phyloP scores from a whole-genome alignment of 2,329 filamentous ascomycete genomes.

The Colletotrichum musae region DNA sequence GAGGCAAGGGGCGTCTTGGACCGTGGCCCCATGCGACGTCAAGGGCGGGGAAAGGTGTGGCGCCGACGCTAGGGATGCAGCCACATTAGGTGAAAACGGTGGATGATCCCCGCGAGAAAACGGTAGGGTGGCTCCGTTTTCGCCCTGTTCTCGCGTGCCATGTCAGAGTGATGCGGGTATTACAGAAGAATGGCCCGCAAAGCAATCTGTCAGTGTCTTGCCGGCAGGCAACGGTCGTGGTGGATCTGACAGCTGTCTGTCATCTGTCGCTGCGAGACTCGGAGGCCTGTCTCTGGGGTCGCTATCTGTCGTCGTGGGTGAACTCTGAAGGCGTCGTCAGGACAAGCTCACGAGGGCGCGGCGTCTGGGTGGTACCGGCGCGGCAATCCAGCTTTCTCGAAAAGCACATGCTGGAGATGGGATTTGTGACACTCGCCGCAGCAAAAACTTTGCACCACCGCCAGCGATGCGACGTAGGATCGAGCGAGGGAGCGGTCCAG shows the following conservation, averaged over 20 bases:
- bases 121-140: slow-evolving; percentile 30
- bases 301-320: not conserved
- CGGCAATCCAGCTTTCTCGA: slow-evolving; percentile 8
- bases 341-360: slow-evolving; percentile 11
- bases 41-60: slow-evolving; percentile 33
- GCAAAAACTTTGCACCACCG: slow-evolving; percentile 20
- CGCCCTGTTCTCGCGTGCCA: slow-evolving; percentile 14
- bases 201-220: not conserved
- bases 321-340: not conserved
- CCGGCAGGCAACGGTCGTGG: slow-evolving; percentile 23
- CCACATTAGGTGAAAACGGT: slow-evolving; percentile 33
- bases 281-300: no score
- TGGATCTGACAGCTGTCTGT: slow-evolving; percentile 19
- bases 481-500: slow-evolving; percentile 19
- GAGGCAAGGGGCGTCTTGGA: slow-evolving; percentile 3
- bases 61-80: slow-evolving; percentile 28
- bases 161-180: slow-evolving; percentile 14
- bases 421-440: slow-evolving; percentile 25
- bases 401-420: slow-evolving; percentile 4
- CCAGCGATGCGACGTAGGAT: slow-evolving; percentile 29
- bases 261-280: not conserved
- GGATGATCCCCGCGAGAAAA: slow-evolving; percentile 30
- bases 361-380: slow-evolving; percentile 6
- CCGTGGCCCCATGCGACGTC: slow-evolving; percentile 25
- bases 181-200: slow-evolving; percentile 6